Percentiles rank a stretch among this genome's conserved stretches.
These are phyloP conservation scores for Smallanthus sonchifolius DNA, from an alignment of 129 eudicot genomes.

Conservation along the genomic window DNA sequence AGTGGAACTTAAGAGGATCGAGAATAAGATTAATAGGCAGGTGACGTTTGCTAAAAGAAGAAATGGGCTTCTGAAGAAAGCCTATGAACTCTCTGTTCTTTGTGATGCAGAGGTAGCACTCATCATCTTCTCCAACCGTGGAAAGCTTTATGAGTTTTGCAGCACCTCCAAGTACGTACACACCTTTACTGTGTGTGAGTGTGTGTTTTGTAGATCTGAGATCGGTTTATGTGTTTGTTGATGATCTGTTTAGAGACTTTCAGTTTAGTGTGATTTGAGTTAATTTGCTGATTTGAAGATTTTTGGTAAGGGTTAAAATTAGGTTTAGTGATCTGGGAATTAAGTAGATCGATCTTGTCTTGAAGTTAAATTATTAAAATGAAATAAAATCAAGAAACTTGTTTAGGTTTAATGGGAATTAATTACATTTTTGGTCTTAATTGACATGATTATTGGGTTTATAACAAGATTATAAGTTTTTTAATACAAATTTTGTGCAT, in stretches of 20 bases:
- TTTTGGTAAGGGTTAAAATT: neutral
- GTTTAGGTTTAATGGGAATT: neutral
- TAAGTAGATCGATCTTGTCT: slow-evolving; percentile 32
- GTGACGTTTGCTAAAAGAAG: slow-evolving; percentile 47
- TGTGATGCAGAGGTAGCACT: slow-evolving; percentile 91
- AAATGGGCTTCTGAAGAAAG: slow-evolving; percentile 57
- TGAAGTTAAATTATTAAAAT: neutral
- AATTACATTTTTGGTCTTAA: too few species aligned
- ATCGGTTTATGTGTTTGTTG: slow-evolving; percentile 12
- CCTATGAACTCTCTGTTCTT: slow-evolving; percentile 77
- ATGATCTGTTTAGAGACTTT: neutral
- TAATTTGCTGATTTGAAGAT: neutral
- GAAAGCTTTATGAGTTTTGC: slow-evolving; percentile 60
- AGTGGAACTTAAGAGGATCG: slow-evolving; percentile 47
- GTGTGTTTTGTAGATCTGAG: slow-evolving; percentile 24
- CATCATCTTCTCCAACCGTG: slow-evolving; percentile 66
- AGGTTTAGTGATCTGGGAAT: slow-evolving; percentile 13
- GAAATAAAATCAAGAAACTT: neutral
- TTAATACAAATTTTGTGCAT: neutral
- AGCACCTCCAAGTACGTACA: slow-evolving; percentile 54
- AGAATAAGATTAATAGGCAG: slow-evolving; percentile 47
- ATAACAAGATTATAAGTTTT: too few species aligned
- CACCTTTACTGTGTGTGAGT: slow-evolving; percentile 2
- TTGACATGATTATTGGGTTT: too few species aligned
- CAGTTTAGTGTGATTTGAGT: neutral